phyloP scores from a whole-genome alignment of 2,329 filamentous ascomycete species.

The Aspergillus viridinutans region DNA sequence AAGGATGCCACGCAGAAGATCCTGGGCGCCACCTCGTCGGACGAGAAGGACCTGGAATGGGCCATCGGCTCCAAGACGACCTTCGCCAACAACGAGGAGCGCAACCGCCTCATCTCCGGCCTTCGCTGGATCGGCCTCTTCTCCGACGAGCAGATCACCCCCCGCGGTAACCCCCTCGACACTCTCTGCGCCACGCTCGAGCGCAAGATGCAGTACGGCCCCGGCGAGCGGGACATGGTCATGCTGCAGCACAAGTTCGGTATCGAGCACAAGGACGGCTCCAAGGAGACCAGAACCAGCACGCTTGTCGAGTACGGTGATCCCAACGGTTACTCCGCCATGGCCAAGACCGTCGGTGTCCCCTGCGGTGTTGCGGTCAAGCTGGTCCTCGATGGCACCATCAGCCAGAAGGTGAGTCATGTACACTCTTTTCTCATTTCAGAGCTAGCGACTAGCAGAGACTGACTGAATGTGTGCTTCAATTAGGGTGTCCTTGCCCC shows the following conservation, averaged over 20 bases:
- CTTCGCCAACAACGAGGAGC: conserved; percentile 66
- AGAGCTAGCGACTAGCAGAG: neutral
- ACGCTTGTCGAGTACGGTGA: conserved; percentile 81
- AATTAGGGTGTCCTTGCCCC: conserved; percentile 66
- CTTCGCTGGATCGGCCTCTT: conserved; percentile 68
- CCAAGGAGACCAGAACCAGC: conserved; percentile 69
- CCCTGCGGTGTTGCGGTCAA: conserved; percentile 72
- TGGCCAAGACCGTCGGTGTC: conserved; percentile 78
- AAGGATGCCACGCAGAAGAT: conserved; percentile 79
- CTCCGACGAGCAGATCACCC: conserved; percentile 64
- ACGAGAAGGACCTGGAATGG: conserved; percentile 65
- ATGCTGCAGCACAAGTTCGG: conserved; percentile 64
- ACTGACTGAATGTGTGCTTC: neutral
- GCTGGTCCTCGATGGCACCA: conserved; percentile 71
- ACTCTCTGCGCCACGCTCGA: conserved; percentile 86
- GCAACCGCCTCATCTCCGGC: conserved; percentile 65
- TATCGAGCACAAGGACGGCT: conserved; percentile 77
- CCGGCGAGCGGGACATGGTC: conserved; percentile 79
- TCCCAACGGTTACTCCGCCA: conserved; percentile 72
- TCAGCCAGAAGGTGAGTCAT: conserved; percentile 55
- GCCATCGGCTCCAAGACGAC: conserved; percentile 71
- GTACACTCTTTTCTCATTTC: neutral
- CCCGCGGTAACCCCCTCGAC: conserved; percentile 76
- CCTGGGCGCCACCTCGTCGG: conserved; percentile 62
- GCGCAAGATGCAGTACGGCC: conserved; percentile 83